Evolutionary conservation across 345 rosid species (phyloP).

Genomic region (Moricandia moricandioides): DNA sequence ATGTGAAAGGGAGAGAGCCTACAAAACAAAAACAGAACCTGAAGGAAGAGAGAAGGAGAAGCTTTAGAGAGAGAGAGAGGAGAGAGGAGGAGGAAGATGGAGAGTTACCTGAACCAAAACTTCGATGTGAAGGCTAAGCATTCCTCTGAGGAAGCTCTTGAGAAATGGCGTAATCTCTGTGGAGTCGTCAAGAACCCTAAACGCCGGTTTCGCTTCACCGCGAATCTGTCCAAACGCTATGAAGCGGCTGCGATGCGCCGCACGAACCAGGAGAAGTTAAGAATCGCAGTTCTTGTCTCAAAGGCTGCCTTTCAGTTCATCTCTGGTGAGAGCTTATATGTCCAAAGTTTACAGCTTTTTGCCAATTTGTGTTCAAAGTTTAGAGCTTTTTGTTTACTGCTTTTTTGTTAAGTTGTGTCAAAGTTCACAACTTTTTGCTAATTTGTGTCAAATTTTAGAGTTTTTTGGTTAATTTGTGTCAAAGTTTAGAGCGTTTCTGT

Average conservation of each 20-base stretch:
- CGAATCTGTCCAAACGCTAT: slow-evolving; percentile 76
- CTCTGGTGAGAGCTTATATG: slow-evolving; percentile 46
- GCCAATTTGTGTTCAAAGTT: neutral
- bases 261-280: slow-evolving; percentile 83
- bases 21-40: slow-evolving; percentile 5
- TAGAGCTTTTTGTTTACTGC: neutral
- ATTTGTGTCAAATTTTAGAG: neutral
- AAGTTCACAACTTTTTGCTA: neutral
- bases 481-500: neutral
- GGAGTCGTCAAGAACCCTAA: slow-evolving; percentile 88
- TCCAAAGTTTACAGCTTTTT: neutral
- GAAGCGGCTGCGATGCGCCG: slow-evolving; percentile 92
- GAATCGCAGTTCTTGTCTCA: slow-evolving; percentile 86
- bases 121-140: slow-evolving; percentile 71
- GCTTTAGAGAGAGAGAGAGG: no score
- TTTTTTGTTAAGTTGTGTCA: neutral
- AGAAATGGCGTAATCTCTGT: slow-evolving; percentile 67
- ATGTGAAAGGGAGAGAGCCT: neutral
- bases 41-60: neutral
- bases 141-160: slow-evolving; percentile 57
- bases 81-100: slow-evolving; percentile 42
- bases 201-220: slow-evolving; percentile 77
- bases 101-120: slow-evolving; percentile 57
- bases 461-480: neutral
- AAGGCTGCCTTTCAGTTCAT: slow-evolving; percentile 87